These are phyloP conservation scores for Lecanicillium sp. DNA, from an alignment of 2,329 filamentous ascomycete genomes.

Conservation along the genomic window DNA sequence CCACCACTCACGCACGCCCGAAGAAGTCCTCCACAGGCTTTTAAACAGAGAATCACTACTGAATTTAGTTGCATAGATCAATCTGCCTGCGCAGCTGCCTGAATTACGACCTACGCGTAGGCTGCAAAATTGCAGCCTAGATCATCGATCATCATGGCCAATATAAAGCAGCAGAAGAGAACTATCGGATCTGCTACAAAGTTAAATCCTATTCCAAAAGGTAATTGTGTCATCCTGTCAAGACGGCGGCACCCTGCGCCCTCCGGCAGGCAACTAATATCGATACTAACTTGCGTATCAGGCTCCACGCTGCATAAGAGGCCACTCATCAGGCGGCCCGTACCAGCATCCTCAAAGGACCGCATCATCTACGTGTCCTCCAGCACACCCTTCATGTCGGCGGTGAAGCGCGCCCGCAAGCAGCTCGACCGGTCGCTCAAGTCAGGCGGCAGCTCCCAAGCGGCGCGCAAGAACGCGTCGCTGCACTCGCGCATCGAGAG, in stretches of 20 bases:
- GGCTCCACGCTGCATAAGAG: slow-evolving; percentile 46
- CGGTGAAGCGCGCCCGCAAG: slow-evolving; percentile 58
- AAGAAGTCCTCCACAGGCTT: not conserved
- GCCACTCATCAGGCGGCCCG: slow-evolving; percentile 36
- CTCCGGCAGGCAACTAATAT: too few relatives aligned
- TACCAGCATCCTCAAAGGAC: slow-evolving; percentile 37
- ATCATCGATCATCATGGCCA: not conserved
- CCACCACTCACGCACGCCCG: not conserved
- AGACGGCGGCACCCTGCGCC: too few relatives aligned
- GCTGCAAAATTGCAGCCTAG: slow-evolving; percentile 1
- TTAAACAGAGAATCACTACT: not conserved
- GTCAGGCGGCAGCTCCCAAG: slow-evolving; percentile 22
- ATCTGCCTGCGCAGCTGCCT: not conserved
- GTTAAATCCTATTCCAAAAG: slow-evolving; percentile 30
- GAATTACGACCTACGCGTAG: not conserved
- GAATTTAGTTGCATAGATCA: too few relatives aligned
- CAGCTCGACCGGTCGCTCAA: slow-evolving; percentile 50
- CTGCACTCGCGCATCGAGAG: slow-evolving; percentile 41
- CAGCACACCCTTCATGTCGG: slow-evolving; percentile 60
- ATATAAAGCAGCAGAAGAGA: not conserved
- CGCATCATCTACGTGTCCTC: slow-evolving; percentile 59
- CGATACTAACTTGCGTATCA: slow-evolving; percentile 22
- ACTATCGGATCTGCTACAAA: slow-evolving; percentile 21
- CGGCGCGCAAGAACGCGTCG: slow-evolving; percentile 43
- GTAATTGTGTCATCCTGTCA: slow-evolving; percentile 17